A percentile compares a stretch with the other conserved stretches of the same genome.
phyloP scores from a whole-genome alignment of 768 basidiomycete species.

The Ramaria rubella region DNA sequence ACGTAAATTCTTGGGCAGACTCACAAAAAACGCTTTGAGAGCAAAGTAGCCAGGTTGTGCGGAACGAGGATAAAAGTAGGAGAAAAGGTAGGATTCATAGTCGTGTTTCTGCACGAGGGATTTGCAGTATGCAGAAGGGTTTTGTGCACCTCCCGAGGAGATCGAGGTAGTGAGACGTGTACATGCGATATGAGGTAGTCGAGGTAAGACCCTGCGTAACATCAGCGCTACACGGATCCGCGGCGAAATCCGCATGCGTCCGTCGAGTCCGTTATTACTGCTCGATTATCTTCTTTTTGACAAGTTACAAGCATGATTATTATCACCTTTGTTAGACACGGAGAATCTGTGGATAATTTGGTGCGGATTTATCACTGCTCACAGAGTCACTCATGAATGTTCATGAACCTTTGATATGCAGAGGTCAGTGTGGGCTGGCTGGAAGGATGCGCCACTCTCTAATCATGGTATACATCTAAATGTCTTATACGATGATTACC shows the following conservation, averaged over 20 bases:
- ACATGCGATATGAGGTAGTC: not conserved
- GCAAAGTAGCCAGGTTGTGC: conserved; percentile 66
- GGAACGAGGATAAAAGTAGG: conserved; percentile 66
- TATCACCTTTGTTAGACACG: conserved; percentile 44
- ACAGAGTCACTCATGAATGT: not conserved
- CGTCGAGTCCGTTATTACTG: not conserved
- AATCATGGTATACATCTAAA: conserved; percentile 54
- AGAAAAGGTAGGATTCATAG: conserved; percentile 70
- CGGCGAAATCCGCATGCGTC: not conserved
- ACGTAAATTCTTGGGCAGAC: conserved; percentile 25
- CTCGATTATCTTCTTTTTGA: not conserved
- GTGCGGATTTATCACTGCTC: conserved; percentile 31
- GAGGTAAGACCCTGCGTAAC: not conserved
- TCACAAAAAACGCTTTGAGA: conserved; percentile 76
- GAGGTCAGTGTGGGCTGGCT: conserved; percentile 64
- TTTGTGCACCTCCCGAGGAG: conserved; percentile 18
- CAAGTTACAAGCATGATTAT: conserved; percentile 11
- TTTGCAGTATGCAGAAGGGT: conserved; percentile 60
- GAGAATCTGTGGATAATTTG: conserved; percentile 70
- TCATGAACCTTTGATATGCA: conserved; percentile 15
- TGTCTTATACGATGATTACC: not conserved
- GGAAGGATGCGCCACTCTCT: conserved; percentile 64
- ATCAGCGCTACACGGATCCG: not conserved
- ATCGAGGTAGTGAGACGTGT: not conserved
- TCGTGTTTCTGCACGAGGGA: conserved; percentile 71